Evolutionary conservation across 306 rosid genomes (phyloP).

Genomic region (Cucumis cinereus): DNA sequence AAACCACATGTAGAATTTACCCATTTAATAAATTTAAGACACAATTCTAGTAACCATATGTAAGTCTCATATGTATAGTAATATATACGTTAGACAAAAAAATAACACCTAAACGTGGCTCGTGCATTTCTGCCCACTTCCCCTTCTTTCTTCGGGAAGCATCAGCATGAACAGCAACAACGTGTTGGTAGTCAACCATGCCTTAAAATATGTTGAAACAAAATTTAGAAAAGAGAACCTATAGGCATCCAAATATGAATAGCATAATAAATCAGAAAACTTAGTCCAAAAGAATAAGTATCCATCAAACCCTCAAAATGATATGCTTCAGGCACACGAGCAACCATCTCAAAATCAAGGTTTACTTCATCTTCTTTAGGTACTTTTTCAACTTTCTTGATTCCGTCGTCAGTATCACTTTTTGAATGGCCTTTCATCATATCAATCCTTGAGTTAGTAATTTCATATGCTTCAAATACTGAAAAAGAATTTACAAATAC

Average conservation of each 20-base stretch:
- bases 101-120: conserved; percentile 42
- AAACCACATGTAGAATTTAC: neutral
- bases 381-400: conserved; percentile 6
- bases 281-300: neutral
- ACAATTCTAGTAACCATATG: neutral
- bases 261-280: neutral
- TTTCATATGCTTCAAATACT: conserved; percentile 10
- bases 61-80: neutral
- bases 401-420: conserved; percentile 3
- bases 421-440: conserved; percentile 18
- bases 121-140: conserved; percentile 46
- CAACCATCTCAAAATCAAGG: conserved; percentile 48
- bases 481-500: conserved; percentile 6
- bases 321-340: conserved; percentile 53
- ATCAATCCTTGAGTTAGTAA: conserved; percentile 15
- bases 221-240: conserved; percentile 3
- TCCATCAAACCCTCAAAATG: conserved; percentile 50
- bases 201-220: conserved; percentile 28
- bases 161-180: conserved; percentile 70
- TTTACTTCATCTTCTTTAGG: conserved; percentile 16
- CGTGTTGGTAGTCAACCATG: conserved; percentile 91
- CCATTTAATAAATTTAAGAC: neutral
- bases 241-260: neutral
- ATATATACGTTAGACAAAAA: conserved; percentile 14
- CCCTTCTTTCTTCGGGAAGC: conserved; percentile 52